Evolutionary conservation across 2,329 filamentous ascomycete species (phyloP).

Genomic region (Colletotrichum higginsianum): DNA sequence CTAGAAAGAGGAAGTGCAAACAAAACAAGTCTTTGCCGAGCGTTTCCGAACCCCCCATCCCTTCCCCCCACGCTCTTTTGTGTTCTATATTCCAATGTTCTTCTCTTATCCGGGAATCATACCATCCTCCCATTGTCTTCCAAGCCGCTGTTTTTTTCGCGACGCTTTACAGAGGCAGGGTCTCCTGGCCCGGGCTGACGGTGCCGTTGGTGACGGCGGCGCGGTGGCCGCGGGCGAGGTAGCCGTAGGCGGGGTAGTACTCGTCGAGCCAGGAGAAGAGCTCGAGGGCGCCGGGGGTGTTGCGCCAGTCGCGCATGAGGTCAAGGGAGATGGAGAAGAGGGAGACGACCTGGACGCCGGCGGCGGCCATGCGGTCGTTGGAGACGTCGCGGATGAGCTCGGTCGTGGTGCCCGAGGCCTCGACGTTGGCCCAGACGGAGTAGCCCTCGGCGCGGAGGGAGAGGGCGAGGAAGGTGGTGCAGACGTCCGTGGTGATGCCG

Average conservation of each 20-base stretch:
- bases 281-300: slow-evolving; percentile 65
- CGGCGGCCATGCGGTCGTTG: slow-evolving; percentile 76
- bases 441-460: slow-evolving; percentile 80
- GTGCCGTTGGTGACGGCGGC: slow-evolving; percentile 74
- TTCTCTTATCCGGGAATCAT: slow-evolving; percentile 12
- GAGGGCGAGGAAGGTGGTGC: slow-evolving; percentile 81
- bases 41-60: not conserved
- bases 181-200: slow-evolving; percentile 68
- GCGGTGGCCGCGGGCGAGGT: slow-evolving; percentile 73
- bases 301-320: slow-evolving; percentile 80
- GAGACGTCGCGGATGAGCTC: slow-evolving; percentile 73
- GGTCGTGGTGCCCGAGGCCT: slow-evolving; percentile 78
- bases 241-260: slow-evolving; percentile 76
- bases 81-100: not conserved
- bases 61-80: too few relatives aligned
- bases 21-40: not conserved
- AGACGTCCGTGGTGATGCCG: slow-evolving; percentile 83
- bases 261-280: slow-evolving; percentile 75
- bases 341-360: slow-evolving; percentile 75
- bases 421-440: slow-evolving; percentile 80
- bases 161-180: slow-evolving; percentile 26
- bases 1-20: slow-evolving; percentile 22
- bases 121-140: slow-evolving; percentile 17
- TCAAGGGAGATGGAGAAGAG: slow-evolving; percentile 77
- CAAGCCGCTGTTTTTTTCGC: too few relatives aligned